Base-by-base conservation (phyloP, 192 early-diverging fungal genomes). In the Backusella luteola region DNA sequence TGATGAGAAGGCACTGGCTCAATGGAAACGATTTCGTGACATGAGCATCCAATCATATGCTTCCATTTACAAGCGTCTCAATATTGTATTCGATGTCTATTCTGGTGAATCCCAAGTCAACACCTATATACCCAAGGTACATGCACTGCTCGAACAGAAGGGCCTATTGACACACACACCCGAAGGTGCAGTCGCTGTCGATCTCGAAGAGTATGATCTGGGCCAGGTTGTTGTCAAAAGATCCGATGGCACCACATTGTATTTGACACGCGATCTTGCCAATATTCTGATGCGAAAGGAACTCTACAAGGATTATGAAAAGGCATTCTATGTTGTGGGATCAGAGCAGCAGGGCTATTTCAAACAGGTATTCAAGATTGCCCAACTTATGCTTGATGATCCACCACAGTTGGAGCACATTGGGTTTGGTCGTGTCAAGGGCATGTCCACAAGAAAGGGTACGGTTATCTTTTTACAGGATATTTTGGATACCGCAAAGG, bases 401-500 rank as follows among this genome's bases (percentile, higher is more conserved):
- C 15, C 34, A 32, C 87, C 91, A 35, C 77, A 85, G 49, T 89
- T 94, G 76, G 80, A 91, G 49, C 96, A 99, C 84, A 89, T 96
- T 75, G 89, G 87, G 49, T 99, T 96, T 78, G 98, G 98, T 12
- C 85, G 94, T 78, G 92, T 99, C 71, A 88, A 92, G 69, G 92
- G 92, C 78, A 96, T 99, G 94, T 94, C 91, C 74, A 99, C 98
- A 6, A 90, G 97, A 46, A 93, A 90, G 77, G 97, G 98, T 36
- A 95, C 88, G 0, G 96, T 91, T 4, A 92, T 99, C 12, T 96
- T 97, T 83, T 87, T 99, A 67, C 90, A 96, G 73, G 98, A 99
- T 77, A 94, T 99, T 73, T 86, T 99, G 34, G 90, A 93, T 74
- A 88, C 92, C 12, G 91, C 93, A 56, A 86, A 93, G 81, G 90